Conservation (phyloP, 2,329 filamentous ascomycete genomes). For the Allantophomopsis cytisporea region DNA sequence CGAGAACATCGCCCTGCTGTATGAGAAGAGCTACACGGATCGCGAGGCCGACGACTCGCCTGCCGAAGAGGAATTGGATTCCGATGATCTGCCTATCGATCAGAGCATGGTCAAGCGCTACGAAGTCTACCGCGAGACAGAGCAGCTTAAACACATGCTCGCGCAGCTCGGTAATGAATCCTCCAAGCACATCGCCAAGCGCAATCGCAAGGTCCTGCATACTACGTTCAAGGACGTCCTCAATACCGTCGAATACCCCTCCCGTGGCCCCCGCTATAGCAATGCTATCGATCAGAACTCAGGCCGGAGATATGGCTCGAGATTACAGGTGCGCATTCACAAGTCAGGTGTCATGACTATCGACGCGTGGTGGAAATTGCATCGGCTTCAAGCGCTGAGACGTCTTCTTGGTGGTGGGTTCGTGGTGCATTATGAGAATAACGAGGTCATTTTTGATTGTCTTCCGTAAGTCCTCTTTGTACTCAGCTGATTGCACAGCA, state of each 20-base stretch:
- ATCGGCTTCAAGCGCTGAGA: constrained; percentile 45
- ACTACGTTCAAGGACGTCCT: constrained; percentile 52
- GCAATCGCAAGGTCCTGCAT: constrained; percentile 53
- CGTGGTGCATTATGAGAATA: constrained; percentile 46
- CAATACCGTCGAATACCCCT: constrained; percentile 51
- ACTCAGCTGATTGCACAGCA: background rate
- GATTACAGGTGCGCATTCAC: constrained; percentile 46
- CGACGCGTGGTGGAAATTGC: constrained; percentile 63
- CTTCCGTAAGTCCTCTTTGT: constrained; percentile 27
- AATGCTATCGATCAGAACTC: constrained; percentile 48
- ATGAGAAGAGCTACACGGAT: constrained; percentile 43
- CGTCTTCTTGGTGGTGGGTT: constrained; percentile 48
- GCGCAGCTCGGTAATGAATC: constrained; percentile 44
- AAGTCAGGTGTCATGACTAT: constrained; percentile 46
- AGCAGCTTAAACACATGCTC: constrained; percentile 44
- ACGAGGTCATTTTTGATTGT: constrained; percentile 44
- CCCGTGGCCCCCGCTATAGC: constrained; percentile 50
- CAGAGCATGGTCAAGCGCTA: constrained; percentile 45
- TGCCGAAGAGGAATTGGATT: constrained; percentile 27
- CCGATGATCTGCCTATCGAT: constrained; percentile 19
- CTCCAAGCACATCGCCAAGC: constrained; percentile 49
- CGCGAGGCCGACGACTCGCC: constrained; percentile 30
- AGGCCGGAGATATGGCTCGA: constrained; percentile 44
- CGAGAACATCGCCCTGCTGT: constrained; percentile 58
- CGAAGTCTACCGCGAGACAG: constrained; percentile 49